A percentile compares a stretch with the other conserved stretches of the same genome.
Conservation (phyloP, 2,329 filamentous ascomycete genomes). For the Claviceps monticola region DNA sequence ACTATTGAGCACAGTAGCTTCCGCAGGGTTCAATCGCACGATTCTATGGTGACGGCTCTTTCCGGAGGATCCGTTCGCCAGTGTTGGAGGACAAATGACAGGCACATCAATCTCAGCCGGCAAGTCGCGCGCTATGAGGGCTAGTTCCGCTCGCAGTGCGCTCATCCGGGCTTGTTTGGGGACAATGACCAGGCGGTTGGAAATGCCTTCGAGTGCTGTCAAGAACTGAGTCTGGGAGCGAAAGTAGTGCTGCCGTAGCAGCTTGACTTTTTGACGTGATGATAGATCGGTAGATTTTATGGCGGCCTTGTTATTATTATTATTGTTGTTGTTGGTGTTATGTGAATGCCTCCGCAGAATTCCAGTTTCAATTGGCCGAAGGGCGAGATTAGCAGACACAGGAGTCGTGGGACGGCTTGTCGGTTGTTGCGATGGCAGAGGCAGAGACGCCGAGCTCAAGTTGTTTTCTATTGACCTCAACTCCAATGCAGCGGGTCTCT, state of each 20-base stretch:
- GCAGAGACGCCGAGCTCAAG: constrained; percentile 54
- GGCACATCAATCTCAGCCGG: constrained; percentile 77
- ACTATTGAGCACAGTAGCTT: constrained; percentile 75
- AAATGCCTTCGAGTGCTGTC: constrained; percentile 69
- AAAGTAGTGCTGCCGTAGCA: constrained; percentile 72
- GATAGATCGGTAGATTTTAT: constrained; percentile 49
- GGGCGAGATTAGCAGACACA: constrained; percentile 36
- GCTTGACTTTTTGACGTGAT: constrained; percentile 50
- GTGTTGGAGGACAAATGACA: constrained; percentile 61
- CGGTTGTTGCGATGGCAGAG: constrained; percentile 43
- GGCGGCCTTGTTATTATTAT: constrained; percentile 42
- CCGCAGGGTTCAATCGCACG: constrained; percentile 68
- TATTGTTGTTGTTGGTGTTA: constrained; percentile 29
- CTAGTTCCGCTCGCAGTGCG: constrained; percentile 66
- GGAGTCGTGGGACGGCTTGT: constrained; percentile 43
- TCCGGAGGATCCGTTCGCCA: constrained; percentile 59
- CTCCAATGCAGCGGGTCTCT: constrained; percentile 36
- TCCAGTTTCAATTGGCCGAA: constrained; percentile 30
- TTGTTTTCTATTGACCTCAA: constrained; percentile 43
- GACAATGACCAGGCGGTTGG: constrained; percentile 68
- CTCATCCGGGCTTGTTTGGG: constrained; percentile 72
- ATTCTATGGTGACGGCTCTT: constrained; percentile 71
- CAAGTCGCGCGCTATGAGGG: constrained; percentile 66
- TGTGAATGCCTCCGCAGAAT: constrained; percentile 47
- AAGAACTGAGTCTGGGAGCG: constrained; percentile 69